Evolutionary conservation across 768 basidiomycete species (phyloP).

Genomic region (Lentinus brumalis): DNA sequence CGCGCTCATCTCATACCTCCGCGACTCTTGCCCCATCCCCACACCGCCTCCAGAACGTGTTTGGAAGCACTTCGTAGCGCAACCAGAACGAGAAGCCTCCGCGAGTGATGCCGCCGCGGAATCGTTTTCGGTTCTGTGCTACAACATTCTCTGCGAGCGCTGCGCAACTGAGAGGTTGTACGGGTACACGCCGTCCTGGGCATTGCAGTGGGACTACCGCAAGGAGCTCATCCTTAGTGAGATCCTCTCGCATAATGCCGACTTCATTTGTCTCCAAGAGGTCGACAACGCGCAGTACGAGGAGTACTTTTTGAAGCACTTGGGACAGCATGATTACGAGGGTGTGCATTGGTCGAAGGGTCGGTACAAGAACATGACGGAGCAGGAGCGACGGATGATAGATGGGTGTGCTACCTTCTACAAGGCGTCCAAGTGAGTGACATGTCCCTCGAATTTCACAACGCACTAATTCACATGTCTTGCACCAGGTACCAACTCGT

Average conservation of each 20-base stretch:
- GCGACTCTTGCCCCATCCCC: conserved; percentile 88
- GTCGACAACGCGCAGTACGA: conserved; percentile 92
- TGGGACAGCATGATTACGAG: conserved; percentile 79
- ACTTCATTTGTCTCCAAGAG: conserved; percentile 95
- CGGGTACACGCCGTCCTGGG: conserved; percentile 97
- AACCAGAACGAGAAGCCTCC: conserved; percentile 59
- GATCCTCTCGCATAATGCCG: conserved; percentile 76
- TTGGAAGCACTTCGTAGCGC: conserved; percentile 68
- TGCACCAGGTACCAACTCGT: conserved; percentile 75
- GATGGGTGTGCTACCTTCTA: conserved; percentile 98
- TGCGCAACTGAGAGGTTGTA: conserved; percentile 88
- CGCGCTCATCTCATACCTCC: conserved; percentile 85
- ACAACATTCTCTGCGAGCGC: conserved; percentile 94
- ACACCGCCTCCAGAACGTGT: conserved; percentile 76
- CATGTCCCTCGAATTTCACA: background rate
- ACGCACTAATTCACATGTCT: background rate
- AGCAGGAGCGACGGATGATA: conserved; percentile 81
- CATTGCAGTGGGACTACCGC: conserved; percentile 92
- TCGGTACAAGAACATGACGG: conserved; percentile 90
- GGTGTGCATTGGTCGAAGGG: conserved; percentile 93
- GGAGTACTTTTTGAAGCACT: conserved; percentile 80
- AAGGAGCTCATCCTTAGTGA: conserved; percentile 87
- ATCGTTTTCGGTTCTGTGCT: conserved; percentile 79
- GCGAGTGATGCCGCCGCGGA: conserved; percentile 69
- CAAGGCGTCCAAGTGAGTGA: conserved; percentile 80